Base-by-base conservation (phyloP, 495 filamentous ascomycete species). In the Neurospora sp. region DNA sequence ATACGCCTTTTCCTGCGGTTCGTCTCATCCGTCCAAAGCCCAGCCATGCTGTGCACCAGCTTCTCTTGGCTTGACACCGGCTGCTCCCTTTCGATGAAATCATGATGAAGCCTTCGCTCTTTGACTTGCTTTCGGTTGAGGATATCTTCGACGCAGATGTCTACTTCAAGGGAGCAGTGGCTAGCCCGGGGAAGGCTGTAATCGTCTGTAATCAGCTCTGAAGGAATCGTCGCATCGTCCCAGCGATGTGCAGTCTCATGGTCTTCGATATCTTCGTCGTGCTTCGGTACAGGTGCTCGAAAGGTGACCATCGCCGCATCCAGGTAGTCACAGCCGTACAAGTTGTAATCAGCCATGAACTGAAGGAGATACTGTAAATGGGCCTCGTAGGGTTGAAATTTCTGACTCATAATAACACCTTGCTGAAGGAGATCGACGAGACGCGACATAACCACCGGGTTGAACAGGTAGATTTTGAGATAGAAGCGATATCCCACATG, bases 331-430 rank as follows among this genome's bases (percentile, higher is more conserved):
- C 96, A 99, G 12, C 96, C 96, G 79, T 95, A 97, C 76, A 99
- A 85, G 76, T 97, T 98, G 86, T 94, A 98, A 79, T 99, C 96
- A 76, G 91, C 92, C 95, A 98, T 97, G 89, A 96, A 98, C 83
- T 98, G 96, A 2, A 95, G 87, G 10, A 97, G 82, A 82, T 92
- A 98, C 80, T 96, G 92, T 54, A 98, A 80, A 81, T 98, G 96
- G 69, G 91, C 93, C 81, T 99, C 96, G 79, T 94, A 96, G 3
- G 96, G 95, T 77, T 99, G 96, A 41, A 98, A 90, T 11, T 87
- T 84, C 66, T 86, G 89, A 77, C 92, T 91, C 89, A 98, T 88
- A 66, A 99, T 88, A 14, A 90, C 90, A 35, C 95, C 96, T 80
- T 96, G 93, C 35, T 92, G 90, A 41, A 99, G 84, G 40, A 98